A percentile compares a stretch with the other conserved stretches of the same genome.
phyloP scores from a whole-genome alignment of 768 basidiomycete genomes.

The Lactarius vividus region DNA sequence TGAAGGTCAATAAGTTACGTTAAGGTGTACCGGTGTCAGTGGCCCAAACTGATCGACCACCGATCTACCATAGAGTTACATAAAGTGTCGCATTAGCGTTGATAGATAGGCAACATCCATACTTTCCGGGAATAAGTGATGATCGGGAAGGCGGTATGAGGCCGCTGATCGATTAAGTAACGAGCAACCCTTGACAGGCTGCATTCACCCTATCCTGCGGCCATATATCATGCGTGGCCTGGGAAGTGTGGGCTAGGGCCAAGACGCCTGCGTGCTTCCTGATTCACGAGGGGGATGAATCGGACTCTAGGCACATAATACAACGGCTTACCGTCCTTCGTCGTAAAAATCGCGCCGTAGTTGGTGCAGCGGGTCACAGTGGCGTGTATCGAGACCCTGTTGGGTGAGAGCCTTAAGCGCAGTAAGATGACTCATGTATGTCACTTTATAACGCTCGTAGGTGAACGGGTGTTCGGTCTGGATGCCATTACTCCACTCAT shows the following conservation, averaged over 20 bases:
- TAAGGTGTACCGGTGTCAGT: neutral
- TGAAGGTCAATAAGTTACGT: neutral
- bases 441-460: slow-evolving; percentile 7
- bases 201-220: slow-evolving; percentile 4
- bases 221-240: neutral
- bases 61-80: neutral
- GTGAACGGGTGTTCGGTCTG: slow-evolving; percentile 3
- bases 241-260: neutral
- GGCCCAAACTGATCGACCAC: neutral
- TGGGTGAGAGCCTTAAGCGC: slow-evolving; percentile 9
- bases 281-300: neutral
- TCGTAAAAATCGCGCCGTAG: slow-evolving; percentile 10
- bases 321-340: slow-evolving; percentile 10
- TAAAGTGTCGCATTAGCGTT: neutral
- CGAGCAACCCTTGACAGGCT: slow-evolving; percentile 1
- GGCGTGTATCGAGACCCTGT: slow-evolving; percentile 13
- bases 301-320: neutral
- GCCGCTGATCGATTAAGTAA: neutral
- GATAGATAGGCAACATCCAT: neutral
- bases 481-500: slow-evolving; percentile 7
- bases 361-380: slow-evolving; percentile 10
- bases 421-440: neutral
- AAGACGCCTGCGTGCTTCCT: slow-evolving; percentile 11
- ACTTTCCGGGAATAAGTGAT: neutral
- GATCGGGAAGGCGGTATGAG: neutral